phyloP scores from a whole-genome alignment of 176 grass and related monocot genomes.

The Microstegium vimineum region DNA sequence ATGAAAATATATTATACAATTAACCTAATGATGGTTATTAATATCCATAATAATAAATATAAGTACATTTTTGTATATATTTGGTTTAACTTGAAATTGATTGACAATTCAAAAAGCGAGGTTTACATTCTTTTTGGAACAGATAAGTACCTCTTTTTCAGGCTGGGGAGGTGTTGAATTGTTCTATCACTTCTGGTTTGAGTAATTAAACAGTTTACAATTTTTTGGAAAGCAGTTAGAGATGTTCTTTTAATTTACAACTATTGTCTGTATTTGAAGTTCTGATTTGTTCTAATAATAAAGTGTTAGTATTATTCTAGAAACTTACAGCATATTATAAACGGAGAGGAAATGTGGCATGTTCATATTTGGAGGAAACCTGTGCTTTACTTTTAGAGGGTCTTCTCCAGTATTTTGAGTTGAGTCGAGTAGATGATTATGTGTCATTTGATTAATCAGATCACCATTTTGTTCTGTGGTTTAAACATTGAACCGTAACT shows the following conservation, averaged over 20 bases:
- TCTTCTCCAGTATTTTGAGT: neutral
- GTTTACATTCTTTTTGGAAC: too few species aligned
- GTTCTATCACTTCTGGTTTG: neutral
- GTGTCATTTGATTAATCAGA: neutral
- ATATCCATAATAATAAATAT: neutral
- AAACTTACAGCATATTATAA: neutral
- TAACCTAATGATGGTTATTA: neutral
- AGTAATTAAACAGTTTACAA: neutral
- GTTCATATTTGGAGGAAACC: neutral
- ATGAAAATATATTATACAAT: neutral
- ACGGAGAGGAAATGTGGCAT: neutral
- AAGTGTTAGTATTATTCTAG: neutral
- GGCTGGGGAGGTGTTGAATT: too few species aligned
- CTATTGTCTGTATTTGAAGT: neutral
- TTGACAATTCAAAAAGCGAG: neutral
- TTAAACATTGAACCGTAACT: neutral
- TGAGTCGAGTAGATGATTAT: neutral
- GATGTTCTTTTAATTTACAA: neutral
- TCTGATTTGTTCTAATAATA: neutral
- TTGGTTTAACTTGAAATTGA: neutral
- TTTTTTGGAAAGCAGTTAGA: neutral
- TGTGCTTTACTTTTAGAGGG: neutral
- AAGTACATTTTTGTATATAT: neutral
- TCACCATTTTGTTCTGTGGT: neutral
- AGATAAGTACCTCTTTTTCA: neutral